Evolutionary conservation across 140 eudicot genomes (phyloP).

Genomic region (Flaveria floridana): DNA sequence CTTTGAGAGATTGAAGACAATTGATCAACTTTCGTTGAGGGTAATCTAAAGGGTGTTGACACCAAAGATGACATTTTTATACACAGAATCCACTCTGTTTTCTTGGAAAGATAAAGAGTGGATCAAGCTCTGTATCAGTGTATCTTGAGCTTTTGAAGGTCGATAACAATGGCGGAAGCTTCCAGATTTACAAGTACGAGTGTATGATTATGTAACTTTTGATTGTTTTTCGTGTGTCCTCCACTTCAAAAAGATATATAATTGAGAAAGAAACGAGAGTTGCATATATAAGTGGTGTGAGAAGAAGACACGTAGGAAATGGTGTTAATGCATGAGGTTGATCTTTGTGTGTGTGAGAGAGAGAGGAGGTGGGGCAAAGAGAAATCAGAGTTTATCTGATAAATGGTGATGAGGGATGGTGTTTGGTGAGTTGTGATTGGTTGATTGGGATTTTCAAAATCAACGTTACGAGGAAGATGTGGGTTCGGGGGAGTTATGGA

Average conservation of each 20-base stretch:
- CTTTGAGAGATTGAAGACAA: slow-evolving; percentile 78
- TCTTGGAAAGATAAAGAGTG: slow-evolving; percentile 31
- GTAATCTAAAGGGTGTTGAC: slow-evolving; percentile 75
- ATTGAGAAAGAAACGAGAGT: slow-evolving; percentile 21
- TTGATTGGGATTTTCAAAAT: slow-evolving; percentile 51
- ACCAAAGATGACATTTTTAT: slow-evolving; percentile 67
- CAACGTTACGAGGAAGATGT: background rate
- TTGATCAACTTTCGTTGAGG: slow-evolving; percentile 57
- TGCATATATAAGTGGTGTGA: slow-evolving; percentile 45
- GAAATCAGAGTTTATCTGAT: slow-evolving; percentile 33
- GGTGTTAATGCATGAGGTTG: slow-evolving; percentile 30
- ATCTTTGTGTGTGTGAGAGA: slow-evolving; percentile 45
- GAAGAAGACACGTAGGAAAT: slow-evolving; percentile 61
- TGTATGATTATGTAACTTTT: too few species aligned
- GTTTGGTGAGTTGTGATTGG: slow-evolving; percentile 71
- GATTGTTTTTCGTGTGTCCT: too few species aligned
- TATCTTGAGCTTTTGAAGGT: background rate
- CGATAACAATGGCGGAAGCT: background rate
- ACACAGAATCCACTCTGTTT: background rate
- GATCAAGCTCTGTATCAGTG: too few species aligned
- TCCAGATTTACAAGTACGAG: too few species aligned
- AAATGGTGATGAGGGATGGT: slow-evolving; percentile 47
- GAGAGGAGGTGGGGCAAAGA: background rate
- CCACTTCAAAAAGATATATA: background rate
- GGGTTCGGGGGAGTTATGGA: too few species aligned